phyloP scores from a whole-genome alignment of 768 basidiomycete genomes.

The Cubamyces lactineus region DNA sequence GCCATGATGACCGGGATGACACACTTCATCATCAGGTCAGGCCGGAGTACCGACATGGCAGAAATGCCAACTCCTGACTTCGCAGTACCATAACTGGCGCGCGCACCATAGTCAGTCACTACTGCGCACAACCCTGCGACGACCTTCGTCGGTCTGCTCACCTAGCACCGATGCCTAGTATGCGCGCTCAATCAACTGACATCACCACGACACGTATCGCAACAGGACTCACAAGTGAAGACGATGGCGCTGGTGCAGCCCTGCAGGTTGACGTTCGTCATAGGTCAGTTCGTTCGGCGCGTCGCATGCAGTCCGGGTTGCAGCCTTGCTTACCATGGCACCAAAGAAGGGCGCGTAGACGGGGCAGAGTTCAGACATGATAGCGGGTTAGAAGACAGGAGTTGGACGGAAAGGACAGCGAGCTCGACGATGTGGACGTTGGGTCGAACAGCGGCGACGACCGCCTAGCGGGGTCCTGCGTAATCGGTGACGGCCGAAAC shows the following conservation, averaged over 20 bases:
- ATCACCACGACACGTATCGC: background rate
- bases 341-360: conserved; percentile 99
- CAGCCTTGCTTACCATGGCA: conserved; percentile 72
- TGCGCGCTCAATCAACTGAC: background rate
- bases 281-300: conserved; percentile 12
- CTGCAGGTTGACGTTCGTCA: conserved; percentile 43
- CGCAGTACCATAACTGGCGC: conserved; percentile 90
- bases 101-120: conserved; percentile 13
- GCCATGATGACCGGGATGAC: conserved; percentile 98
- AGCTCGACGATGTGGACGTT: conserved; percentile 25
- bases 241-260: conserved; percentile 97
- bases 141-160: conserved; percentile 37
- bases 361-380: conserved; percentile 82
- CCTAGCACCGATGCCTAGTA: conserved; percentile 84
- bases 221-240: conserved; percentile 81
- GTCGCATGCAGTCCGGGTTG: background rate
- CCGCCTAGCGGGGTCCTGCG: conserved; percentile 16
- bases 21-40: conserved; percentile 98
- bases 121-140: background rate
- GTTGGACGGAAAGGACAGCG: conserved; percentile 21
- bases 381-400: conserved; percentile 17
- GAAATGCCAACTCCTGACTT: conserved; percentile 98
- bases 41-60: conserved; percentile 96
- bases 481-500: conserved; percentile 16
- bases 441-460: conserved; percentile 22